Conservation (phyloP, 371 early-diverging fungal species). For the Amoeboaphelidium protococcarum region DNA sequence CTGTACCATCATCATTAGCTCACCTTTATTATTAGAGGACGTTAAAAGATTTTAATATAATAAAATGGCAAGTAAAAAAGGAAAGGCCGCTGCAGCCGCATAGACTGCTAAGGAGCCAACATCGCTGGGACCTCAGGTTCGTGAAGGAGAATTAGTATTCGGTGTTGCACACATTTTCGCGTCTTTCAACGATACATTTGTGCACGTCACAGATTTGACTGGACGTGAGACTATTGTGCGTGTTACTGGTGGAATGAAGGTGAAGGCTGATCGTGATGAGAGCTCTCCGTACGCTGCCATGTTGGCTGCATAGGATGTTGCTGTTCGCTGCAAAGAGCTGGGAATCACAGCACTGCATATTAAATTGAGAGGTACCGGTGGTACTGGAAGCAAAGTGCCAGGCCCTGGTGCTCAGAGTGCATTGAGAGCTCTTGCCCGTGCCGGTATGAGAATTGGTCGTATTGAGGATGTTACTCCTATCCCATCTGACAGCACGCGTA, state of each 20-base stretch:
- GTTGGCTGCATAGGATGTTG: slow-evolving; percentile 99
- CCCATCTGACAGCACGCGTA: slow-evolving; percentile 95
- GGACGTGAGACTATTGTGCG: slow-evolving; percentile 98
- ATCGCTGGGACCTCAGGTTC: slow-evolving; percentile 88
- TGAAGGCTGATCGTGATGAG: slow-evolving; percentile 99
- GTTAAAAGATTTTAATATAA: no score
- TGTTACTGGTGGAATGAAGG: slow-evolving; percentile 99
- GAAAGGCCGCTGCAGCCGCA: no score
- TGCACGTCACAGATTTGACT: slow-evolving; percentile 98
- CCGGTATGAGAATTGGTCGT: slow-evolving; percentile 96
- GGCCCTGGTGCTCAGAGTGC: slow-evolving; percentile 99
- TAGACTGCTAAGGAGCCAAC: slow-evolving; percentile 54
- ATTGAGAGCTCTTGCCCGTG: slow-evolving; percentile 96
- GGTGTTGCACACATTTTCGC: slow-evolving; percentile 99
- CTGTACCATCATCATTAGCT: no score
- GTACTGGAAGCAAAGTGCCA: slow-evolving; percentile 96
- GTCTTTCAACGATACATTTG: slow-evolving; percentile 99
- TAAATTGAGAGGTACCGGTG: slow-evolving; percentile 99
- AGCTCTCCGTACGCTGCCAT: slow-evolving; percentile 99
- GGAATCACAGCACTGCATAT: slow-evolving; percentile 99
- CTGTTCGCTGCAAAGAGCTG: slow-evolving; percentile 92
- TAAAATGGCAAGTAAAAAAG: no score
- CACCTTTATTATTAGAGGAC: no score
- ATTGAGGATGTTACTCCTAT: slow-evolving; percentile 98
- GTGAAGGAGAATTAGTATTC: slow-evolving; percentile 93